Percentiles rank a stretch among this genome's conserved stretches.
Evolutionary conservation across 129 eudicot genomes (phyloP).

Genomic region (Cynara cardunculus): DNA sequence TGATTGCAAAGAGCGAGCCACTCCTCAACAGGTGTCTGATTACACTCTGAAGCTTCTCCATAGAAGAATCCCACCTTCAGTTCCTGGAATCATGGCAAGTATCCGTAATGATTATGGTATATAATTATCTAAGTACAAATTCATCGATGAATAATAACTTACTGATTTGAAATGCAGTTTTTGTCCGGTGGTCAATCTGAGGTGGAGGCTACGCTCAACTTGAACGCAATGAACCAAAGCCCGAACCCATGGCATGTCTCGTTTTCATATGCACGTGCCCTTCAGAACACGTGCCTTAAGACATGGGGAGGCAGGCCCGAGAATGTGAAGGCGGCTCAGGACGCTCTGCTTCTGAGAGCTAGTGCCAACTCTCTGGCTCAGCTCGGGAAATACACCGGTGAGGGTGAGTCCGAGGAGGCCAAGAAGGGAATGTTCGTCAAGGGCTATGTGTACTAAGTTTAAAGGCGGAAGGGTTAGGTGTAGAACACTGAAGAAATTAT

Average conservation of each 20-base stretch:
- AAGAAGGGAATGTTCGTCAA: constrained; percentile 67
- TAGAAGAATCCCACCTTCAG: constrained; percentile 75
- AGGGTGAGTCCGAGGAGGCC: constrained; percentile 82
- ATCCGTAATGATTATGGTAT: background rate
- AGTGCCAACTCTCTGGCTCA: constrained; percentile 85
- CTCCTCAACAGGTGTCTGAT: constrained; percentile 60
- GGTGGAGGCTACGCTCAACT: constrained; percentile 77
- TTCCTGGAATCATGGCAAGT: constrained; percentile 87
- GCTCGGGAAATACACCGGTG: constrained; percentile 75
- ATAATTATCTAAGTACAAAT: background rate
- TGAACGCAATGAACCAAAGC: constrained; percentile 85
- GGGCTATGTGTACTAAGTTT: constrained; percentile 63
- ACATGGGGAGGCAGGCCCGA: constrained; percentile 89
- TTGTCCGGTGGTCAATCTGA: constrained; percentile 94
- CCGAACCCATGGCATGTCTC: constrained; percentile 97
- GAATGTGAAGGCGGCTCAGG: constrained; percentile 85
- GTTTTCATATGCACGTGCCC: constrained; percentile 83
- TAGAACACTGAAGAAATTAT: constrained; percentile 1
- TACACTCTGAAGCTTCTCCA: constrained; percentile 71
- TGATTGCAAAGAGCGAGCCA: constrained; percentile 65
- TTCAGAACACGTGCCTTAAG: constrained; percentile 89
- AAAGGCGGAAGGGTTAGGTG: background rate
- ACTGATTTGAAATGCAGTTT: constrained; percentile 45
- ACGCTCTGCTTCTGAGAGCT: constrained; percentile 60
- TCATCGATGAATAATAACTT: background rate